Evolutionary conservation across 2,329 filamentous ascomycete species (phyloP).

Genomic region (Pleomassaria siparia): DNA sequence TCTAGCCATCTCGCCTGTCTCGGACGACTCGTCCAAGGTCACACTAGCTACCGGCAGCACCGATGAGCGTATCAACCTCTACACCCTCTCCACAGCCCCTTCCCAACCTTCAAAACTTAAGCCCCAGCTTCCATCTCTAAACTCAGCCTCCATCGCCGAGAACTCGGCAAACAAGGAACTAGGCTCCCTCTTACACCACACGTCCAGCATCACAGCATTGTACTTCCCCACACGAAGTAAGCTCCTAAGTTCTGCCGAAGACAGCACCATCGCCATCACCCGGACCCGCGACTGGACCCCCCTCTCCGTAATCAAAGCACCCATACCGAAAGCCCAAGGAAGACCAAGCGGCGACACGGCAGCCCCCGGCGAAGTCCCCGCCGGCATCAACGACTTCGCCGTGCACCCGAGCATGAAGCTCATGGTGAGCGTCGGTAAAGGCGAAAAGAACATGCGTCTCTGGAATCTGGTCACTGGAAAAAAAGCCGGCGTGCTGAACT

Average conservation of each 20-base stretch:
- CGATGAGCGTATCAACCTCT: conserved; percentile 93
- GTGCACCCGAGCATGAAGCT: conserved; percentile 96
- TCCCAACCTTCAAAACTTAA: conserved; percentile 59
- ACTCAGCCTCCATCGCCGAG: conserved; percentile 74
- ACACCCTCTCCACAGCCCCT: conserved; percentile 69
- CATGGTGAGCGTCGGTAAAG: conserved; percentile 89
- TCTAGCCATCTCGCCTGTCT: conserved; percentile 74
- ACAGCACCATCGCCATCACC: conserved; percentile 87
- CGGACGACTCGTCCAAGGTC: conserved; percentile 74
- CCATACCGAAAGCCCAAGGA: conserved; percentile 76
- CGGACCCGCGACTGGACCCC: conserved; percentile 87
- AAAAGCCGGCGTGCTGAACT: conserved; percentile 90
- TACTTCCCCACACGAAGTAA: conserved; percentile 84
- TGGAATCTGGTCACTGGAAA: conserved; percentile 98
- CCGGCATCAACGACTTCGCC: conserved; percentile 92
- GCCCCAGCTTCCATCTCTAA: conserved; percentile 65
- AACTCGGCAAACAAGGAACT: conserved; percentile 87
- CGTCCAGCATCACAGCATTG: conserved; percentile 76
- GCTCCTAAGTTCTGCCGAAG: conserved; percentile 83
- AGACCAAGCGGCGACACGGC: conserved; percentile 90
- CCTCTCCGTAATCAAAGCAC: conserved; percentile 84
- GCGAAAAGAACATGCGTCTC: conserved; percentile 86
- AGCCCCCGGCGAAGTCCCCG: conserved; percentile 73
- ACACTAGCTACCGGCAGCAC: conserved; percentile 89
- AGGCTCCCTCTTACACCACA: conserved; percentile 83